Evolutionary conservation across 129 eudicot species (phyloP), one percentile per base, ranked within the genome.

Genomic region (Tagetes erecta): DNA sequence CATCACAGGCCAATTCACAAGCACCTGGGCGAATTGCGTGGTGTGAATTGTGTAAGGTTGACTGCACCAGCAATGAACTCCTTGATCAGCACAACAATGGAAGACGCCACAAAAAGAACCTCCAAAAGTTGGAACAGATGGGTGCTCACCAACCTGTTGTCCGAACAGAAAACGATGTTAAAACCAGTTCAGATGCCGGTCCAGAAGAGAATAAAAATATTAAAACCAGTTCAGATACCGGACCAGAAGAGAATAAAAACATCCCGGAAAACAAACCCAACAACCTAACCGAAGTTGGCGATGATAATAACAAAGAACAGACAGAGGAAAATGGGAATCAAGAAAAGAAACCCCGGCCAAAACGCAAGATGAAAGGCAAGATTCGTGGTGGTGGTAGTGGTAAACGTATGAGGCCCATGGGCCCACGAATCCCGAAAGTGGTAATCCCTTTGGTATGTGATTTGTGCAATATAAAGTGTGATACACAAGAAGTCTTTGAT

Each of bases 41-140:
- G 87, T 86, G 91, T 78, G 91, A 86, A 70, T 37, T 86, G 62
- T 86, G 91, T 67, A 59, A 65, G 68, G 86, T 86, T 64, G 82
- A 81, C 46, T 86, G 91, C 84, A 83, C 79, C 59, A 78, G 80
- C 40, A 33, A 67, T 34, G 87, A 83, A 66, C 71, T 86, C 30
- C 87, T 86, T 41, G 80, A 77, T 68, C 83, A 81, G 56, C 91
- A 86, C 82, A 80, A 78, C 11, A 81, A 73, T 6, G 87, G 91
- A 33, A 86, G 80, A 58, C 78, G 79, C 30, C 91, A 86, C 80
- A 72, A 81, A 41, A 86, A 76, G 68, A 86, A 78, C 42, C 71
- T 86, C 59, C 84, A 74, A 71, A 80, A 4, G 66, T 31, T 73
- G 60, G 78, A 69, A 77, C 52, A 14, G 49, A 74, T 64, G 56